Percentiles rank a stretch among this genome's conserved stretches.
Conservation (phyloP, 129 eudicot species). For the Saposhnikovia divaricata region DNA sequence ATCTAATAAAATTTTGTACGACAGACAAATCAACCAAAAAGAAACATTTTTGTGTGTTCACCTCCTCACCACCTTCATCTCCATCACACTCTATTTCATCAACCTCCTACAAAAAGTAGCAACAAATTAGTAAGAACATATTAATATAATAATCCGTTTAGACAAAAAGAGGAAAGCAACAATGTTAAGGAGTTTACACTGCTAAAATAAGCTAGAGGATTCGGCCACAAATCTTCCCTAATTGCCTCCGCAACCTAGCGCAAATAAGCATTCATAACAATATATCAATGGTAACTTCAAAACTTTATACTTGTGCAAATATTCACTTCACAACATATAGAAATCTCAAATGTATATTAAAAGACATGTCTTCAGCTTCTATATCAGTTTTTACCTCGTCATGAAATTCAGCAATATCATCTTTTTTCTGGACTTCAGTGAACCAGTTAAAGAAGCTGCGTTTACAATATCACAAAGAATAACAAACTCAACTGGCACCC, state of each 20-base stretch:
- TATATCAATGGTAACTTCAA: background rate
- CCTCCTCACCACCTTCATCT: conserved; percentile 47
- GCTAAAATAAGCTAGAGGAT: conserved; percentile 75
- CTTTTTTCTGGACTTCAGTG: conserved; percentile 47
- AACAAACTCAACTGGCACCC: background rate
- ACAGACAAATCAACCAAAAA: background rate
- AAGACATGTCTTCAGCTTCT: too few relatives aligned
- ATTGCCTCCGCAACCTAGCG: conserved; percentile 87
- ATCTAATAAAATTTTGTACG: background rate
- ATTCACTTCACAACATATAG: background rate
- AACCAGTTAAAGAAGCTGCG: conserved; percentile 95
- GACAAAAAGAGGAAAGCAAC: background rate
- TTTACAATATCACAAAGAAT: background rate
- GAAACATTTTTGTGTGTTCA: conserved; percentile 10
- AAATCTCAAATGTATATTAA: background rate
- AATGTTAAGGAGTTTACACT: conserved; percentile 33
- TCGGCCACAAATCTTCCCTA: conserved; percentile 91
- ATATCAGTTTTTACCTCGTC: conserved; percentile 45
- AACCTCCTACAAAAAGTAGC: conserved; percentile 39
- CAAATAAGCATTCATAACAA: conserved; percentile 7
- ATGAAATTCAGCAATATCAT: conserved; percentile 38
- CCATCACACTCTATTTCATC: conserved; percentile 55
- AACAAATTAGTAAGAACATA: background rate
- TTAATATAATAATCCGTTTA: background rate
- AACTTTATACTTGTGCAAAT: background rate